phyloP scores from a whole-genome alignment of 176 grass and related monocot species.

The Tillandsia leiboldiana region DNA sequence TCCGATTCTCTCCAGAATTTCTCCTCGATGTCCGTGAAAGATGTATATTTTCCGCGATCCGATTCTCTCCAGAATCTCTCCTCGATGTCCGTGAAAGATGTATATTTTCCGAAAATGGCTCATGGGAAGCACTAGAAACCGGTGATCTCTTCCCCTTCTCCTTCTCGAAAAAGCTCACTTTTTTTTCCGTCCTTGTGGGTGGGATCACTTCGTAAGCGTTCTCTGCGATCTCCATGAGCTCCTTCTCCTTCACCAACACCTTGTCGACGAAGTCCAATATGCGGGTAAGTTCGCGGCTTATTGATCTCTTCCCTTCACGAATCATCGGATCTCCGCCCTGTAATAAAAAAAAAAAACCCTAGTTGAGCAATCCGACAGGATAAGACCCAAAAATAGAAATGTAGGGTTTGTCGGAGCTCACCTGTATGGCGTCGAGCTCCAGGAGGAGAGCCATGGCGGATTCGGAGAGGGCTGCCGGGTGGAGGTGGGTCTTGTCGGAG shows the following conservation, averaged over 20 bases:
- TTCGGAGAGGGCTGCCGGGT: slow-evolving; percentile 43
- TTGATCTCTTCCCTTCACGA: slow-evolving; percentile 61
- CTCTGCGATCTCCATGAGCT: slow-evolving; percentile 16
- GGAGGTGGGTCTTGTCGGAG: slow-evolving; percentile 29
- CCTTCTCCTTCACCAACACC: slow-evolving; percentile 56
- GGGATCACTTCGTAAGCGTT: slow-evolving; percentile 4
- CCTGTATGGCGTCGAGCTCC: slow-evolving; percentile 72
- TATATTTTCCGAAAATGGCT: slow-evolving; percentile 23
- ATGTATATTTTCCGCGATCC: slow-evolving; percentile 25
- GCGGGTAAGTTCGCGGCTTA: slow-evolving; percentile 58
- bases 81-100: slow-evolving; percentile 15
- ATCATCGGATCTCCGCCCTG: slow-evolving; percentile 79
- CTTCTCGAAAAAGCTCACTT: slow-evolving; percentile 36
- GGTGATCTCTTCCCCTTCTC: slow-evolving; percentile 18
- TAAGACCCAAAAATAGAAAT: slow-evolving; percentile 4
- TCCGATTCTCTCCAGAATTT: slow-evolving; percentile 4
- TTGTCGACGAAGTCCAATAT: slow-evolving; percentile 85
- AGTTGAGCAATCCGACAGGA: slow-evolving; percentile 8
- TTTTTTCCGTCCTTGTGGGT: slow-evolving; percentile 20
- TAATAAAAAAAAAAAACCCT: slow-evolving; percentile 1
- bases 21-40: slow-evolving; percentile 6
- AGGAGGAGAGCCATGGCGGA: slow-evolving; percentile 47
- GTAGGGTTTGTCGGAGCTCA: slow-evolving; percentile 6
- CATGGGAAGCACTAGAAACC: background rate
- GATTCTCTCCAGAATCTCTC: slow-evolving; percentile 1